Conservation (phyloP, 257 asterid species). For the Gentiana macrophylla region DNA sequence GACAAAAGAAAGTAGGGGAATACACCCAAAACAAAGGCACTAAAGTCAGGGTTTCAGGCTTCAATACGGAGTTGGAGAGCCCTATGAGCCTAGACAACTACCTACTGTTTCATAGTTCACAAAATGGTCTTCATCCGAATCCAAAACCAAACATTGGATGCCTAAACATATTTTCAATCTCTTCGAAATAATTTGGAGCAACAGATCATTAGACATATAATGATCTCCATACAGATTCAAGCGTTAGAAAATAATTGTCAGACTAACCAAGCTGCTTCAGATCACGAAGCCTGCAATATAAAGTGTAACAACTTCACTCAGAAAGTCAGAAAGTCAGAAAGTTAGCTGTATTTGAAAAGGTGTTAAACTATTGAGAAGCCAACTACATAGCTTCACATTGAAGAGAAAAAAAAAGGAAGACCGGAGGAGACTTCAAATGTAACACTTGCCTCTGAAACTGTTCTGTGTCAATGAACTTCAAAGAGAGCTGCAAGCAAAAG, state of each 20-base stretch:
- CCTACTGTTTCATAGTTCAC: background rate
- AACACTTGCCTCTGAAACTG: constrained; percentile 75
- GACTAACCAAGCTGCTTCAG: constrained; percentile 93
- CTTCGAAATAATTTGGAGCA: background rate
- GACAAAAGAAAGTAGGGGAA: background rate
- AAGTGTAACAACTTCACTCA: background rate
- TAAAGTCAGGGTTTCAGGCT: background rate
- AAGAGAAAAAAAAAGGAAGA: constrained; percentile 4
- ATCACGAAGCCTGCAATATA: constrained; percentile 75
- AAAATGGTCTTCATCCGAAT: too few species aligned
- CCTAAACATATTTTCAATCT: background rate
- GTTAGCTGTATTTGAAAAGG: constrained; percentile 1
- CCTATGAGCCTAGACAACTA: background rate
- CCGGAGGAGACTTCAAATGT: background rate
- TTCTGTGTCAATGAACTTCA: constrained; percentile 82
- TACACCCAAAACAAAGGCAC: background rate
- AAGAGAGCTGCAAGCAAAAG: constrained; percentile 48
- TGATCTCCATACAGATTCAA: background rate
- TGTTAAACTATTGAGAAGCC: too few species aligned
- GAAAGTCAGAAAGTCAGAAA: constrained; percentile 6
- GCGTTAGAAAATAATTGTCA: constrained; percentile 1
- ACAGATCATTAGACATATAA: background rate
- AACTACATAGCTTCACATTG: background rate
- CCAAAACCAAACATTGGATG: background rate
- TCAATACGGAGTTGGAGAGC: background rate